Percentiles rank a stretch among this genome's conserved stretches.
Evolutionary conservation across 169 alveolate species (phyloP).

Genomic region (Cyclospora cayetanensis): DNA sequence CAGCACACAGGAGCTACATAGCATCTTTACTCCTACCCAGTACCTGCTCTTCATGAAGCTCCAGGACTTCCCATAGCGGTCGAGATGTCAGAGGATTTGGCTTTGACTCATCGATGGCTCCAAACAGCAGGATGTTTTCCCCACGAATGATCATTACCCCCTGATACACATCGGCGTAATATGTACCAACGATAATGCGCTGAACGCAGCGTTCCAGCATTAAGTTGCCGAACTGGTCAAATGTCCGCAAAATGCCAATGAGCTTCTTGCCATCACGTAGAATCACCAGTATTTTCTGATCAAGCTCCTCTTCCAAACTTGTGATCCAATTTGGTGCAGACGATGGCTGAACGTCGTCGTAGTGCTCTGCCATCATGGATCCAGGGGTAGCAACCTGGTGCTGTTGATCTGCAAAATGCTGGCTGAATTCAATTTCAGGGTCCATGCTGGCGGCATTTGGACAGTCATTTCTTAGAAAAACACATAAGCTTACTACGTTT

Average conservation of each 20-base stretch:
- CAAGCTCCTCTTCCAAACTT: constrained; percentile 73
- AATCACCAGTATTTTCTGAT: constrained; percentile 68
- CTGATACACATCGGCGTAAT: constrained; percentile 65
- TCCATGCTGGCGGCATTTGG: constrained; percentile 50
- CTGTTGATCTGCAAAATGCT: constrained; percentile 48
- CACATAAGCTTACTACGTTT: not conserved
- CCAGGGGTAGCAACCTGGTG: constrained; percentile 43
- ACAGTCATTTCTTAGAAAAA: not conserved
- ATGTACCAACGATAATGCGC: constrained; percentile 46
- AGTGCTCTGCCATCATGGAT: constrained; percentile 55
- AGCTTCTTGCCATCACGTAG: constrained; percentile 74
- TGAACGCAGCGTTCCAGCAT: constrained; percentile 72
- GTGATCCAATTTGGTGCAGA: constrained; percentile 74
- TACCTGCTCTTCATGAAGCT: constrained; percentile 60
- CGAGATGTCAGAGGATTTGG: constrained; percentile 46
- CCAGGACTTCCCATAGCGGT: constrained; percentile 73
- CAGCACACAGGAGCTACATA: no score
- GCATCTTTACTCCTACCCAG: not conserved
- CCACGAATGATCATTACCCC: constrained; percentile 76
- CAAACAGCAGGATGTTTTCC: constrained; percentile 74
- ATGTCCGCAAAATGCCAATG: constrained; percentile 72
- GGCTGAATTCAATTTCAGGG: constrained; percentile 59
- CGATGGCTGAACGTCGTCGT: constrained; percentile 48
- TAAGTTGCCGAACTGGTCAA: constrained; percentile 75
- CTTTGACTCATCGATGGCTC: constrained; percentile 72